Base-by-base conservation (phyloP, 257 asterid genomes). In the Forsythia viridissima region DNA sequence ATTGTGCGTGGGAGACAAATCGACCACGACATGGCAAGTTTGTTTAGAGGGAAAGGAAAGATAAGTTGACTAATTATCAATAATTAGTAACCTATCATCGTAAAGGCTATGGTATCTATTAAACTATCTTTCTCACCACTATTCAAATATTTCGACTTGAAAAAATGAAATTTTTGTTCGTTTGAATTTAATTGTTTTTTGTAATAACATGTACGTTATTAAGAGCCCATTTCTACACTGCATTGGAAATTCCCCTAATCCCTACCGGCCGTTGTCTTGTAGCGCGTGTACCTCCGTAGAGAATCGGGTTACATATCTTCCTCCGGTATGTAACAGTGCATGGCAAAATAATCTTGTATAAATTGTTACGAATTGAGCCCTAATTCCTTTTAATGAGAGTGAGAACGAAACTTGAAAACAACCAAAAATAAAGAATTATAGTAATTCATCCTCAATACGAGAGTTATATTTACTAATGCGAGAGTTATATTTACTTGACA, bases 1-100 rank as follows among this genome's bases (percentile, higher is more conserved):
- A 77, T 39, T 61, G 76, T 57, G 73, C 82, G 80, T 48, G 73
- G 70, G 80, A 73, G 82, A 82, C 86, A 82, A 84, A 85, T 75
- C 41, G 57, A 75, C 67, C 69, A 59, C 34, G 85, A 77, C 74
- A 67, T 6, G 9, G 34, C 24, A 42, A 43, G 79, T 83, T 82
- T 71, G 76, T 37, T 73, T 46, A 20, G 36, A n/a, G 36, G 66
- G 66, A 8, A 48, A 59, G 67, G 67, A 59, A 59, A 59, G 67
- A 6, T 34, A 59, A 59, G 30, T 59, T 4, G 34, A 9, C 8
- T 7, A 20, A 59, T 20, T 20, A 8, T 20, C 67, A 7, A 20
- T 20, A 20, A 20, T 59, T 20, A 59, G 67, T 59, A 59, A 21
- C 36, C 67, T 9, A 20, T 57, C 67, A 10, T 57, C 4, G 11